Evolutionary conservation across 768 basidiomycete genomes (phyloP).

Genomic region (Suillus spraguei): DNA sequence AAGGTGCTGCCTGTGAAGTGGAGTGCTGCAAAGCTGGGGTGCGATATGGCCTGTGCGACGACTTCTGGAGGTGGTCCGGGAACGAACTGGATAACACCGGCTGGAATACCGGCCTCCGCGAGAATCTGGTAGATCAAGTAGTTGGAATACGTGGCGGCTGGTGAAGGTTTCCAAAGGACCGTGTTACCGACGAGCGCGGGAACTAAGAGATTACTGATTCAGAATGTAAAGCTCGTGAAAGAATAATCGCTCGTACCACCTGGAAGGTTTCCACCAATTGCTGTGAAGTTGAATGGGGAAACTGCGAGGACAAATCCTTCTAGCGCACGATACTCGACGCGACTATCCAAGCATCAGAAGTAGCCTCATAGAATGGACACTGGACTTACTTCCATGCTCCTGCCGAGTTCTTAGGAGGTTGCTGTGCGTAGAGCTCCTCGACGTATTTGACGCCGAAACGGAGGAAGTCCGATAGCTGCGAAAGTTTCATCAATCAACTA

Average conservation of each 20-base stretch:
- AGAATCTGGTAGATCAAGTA: constrained; percentile 91
- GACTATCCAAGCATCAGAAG: constrained; percentile 49
- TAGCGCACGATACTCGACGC: constrained; percentile 94
- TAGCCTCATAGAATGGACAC: background rate
- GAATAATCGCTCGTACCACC: constrained; percentile 44
- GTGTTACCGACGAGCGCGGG: constrained; percentile 96
- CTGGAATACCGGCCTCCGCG: constrained; percentile 90
- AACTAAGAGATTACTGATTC: constrained; percentile 38
- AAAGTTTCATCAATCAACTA: constrained; percentile 14
- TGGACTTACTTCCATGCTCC: constrained; percentile 92
- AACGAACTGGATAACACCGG: constrained; percentile 96
- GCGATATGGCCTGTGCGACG: constrained; percentile 80
- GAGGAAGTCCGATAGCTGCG: constrained; percentile 86
- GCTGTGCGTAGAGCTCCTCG: constrained; percentile 90
- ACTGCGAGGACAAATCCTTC: constrained; percentile 98
- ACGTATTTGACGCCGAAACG: constrained; percentile 97
- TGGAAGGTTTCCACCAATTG: constrained; percentile 95
- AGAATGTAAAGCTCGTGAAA: background rate
- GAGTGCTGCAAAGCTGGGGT: constrained; percentile 81
- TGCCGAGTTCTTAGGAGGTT: constrained; percentile 82
- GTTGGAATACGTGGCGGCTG: constrained; percentile 93
- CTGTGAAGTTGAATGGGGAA: constrained; percentile 98
- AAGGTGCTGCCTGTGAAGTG: constrained; percentile 97
- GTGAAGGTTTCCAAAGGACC: constrained; percentile 96
- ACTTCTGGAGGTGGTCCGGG: constrained; percentile 87